Evolutionary conservation across 2,329 filamentous ascomycete species (phyloP), one percentile per base, ranked within the genome.

Genomic region (Colletotrichum siamense): DNA sequence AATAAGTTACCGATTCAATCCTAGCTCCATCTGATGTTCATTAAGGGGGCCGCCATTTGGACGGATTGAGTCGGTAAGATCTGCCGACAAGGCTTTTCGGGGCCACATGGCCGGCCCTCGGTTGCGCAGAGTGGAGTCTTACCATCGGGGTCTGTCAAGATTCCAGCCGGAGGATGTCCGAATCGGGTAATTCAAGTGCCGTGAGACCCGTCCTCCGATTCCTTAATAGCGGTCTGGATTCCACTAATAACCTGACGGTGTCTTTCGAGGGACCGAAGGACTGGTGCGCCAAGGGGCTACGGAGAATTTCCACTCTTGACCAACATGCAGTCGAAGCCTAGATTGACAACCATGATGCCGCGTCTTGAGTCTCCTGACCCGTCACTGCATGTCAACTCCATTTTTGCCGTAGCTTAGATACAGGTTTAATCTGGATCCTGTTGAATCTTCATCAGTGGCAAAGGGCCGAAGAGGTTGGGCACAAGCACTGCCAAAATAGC

Each of bases 21-120:
- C 52, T 75, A 72, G 73, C 57, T 34, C 30, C 73, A 66, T 71
- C 61, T 55, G 36, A 55, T 36, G 18, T 72, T 72, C 28, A 55
- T 44, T 55, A 28, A 32, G 62, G 55, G 32, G 26, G 12, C 39
- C 61, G 16, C 22, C 22, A 22, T 36, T n/a, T 65, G 22, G 26
- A 34, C 28, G 24, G 10, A 34, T 18, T 52, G 9, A 7, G 64
- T 22, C 16, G 36, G 22, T 39, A 26, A 44, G 22, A 28, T 24
- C 32, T 65, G 18, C 39, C 30, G 44, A 57, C 28, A 68, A 26
- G 15, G 18, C 18, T 34, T 34, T 24, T 34, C 18, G 44, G 28
- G 28, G 49, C 49, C 66, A 59, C 16, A 52, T 15, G 12, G 26
- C 12, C 28, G 36, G 63, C 63, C n/a, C 63, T 66, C 63, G 36